A percentile compares a stretch with the other conserved stretches of the same genome.
These are phyloP conservation scores for Leptographium wingfieldii DNA, from an alignment of 2,329 filamentous ascomycete genomes.

Conservation along the genomic window DNA sequence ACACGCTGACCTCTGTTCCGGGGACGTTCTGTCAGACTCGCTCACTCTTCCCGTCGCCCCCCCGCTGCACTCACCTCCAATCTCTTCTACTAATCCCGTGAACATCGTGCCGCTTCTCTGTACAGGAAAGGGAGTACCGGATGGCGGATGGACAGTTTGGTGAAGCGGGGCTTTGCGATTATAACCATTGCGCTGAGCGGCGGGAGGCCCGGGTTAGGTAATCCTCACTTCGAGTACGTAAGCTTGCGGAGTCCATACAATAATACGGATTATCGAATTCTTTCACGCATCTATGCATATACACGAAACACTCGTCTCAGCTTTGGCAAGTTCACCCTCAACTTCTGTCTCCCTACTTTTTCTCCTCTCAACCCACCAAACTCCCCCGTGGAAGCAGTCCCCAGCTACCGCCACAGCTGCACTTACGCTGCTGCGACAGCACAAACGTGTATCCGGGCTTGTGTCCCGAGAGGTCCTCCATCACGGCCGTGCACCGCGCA, in stretches of 20 bases:
- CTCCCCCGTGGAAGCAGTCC: constrained; percentile 24
- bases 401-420: constrained; percentile 42
- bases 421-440: constrained; percentile 40
- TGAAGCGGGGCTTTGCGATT: background rate
- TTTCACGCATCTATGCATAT: background rate
- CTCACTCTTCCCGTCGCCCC: background rate
- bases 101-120: constrained; percentile 52
- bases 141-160: background rate
- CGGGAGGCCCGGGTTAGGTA: no score
- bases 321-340: background rate
- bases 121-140: background rate
- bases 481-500: constrained; percentile 50
- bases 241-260: no score
- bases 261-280: background rate
- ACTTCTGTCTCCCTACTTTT: background rate
- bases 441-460: constrained; percentile 41
- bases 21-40: constrained; percentile 10
- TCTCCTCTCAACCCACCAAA: constrained; percentile 3
- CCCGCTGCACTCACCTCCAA: constrained; percentile 59
- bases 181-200: background rate
- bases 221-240: no score
- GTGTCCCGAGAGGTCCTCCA: constrained; percentile 42
- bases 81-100: constrained; percentile 83
- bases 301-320: background rate
- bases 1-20: constrained; percentile 61